A percentile compares a stretch with the other conserved stretches of the same genome.
Conservation (phyloP, 257 asterid species). For the Buddleja alternifolia region DNA sequence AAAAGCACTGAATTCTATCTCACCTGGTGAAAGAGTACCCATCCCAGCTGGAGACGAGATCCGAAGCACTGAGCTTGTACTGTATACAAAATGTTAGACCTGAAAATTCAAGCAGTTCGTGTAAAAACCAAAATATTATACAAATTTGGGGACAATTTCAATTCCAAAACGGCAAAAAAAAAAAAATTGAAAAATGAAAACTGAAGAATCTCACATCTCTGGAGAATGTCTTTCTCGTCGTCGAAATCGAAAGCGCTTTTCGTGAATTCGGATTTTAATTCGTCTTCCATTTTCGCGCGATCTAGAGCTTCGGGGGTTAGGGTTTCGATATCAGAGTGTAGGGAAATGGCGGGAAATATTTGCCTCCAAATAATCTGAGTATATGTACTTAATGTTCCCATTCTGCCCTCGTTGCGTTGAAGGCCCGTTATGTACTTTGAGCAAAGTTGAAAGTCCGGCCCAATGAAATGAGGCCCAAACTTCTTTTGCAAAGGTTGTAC, state of each 20-base stretch:
- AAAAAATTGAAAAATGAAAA: neutral
- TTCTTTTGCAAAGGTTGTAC: too few species aligned
- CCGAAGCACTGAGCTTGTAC: constrained; percentile 85
- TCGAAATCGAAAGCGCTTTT: constrained; percentile 62
- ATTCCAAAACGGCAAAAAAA: neutral
- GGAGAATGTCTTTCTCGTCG: constrained; percentile 68
- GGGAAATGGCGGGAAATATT: constrained; percentile 61
- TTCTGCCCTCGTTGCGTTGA: neutral
- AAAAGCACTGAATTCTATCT: neutral
- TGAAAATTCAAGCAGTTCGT: constrained; percentile 24
- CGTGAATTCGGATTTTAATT: constrained; percentile 77
- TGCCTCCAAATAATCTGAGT: constrained; percentile 33
- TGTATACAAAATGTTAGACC: constrained; percentile 83
- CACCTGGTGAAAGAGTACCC: constrained; percentile 83
- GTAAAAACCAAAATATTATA: constrained; percentile 8
- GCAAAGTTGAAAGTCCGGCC: neutral
- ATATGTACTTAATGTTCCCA: neutral
- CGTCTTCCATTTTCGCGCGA: constrained; percentile 70
- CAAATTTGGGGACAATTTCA: neutral
- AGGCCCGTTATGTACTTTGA: neutral
- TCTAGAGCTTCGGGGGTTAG: constrained; percentile 37
- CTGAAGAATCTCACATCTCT: constrained; percentile 58
- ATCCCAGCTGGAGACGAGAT: constrained; percentile 93
- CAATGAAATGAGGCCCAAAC: constrained; percentile 12
- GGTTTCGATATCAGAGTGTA: constrained; percentile 27